Evolutionary conservation across 2,329 filamentous ascomycete species (phyloP).

Genomic region (Dactylellina leptospora): DNA sequence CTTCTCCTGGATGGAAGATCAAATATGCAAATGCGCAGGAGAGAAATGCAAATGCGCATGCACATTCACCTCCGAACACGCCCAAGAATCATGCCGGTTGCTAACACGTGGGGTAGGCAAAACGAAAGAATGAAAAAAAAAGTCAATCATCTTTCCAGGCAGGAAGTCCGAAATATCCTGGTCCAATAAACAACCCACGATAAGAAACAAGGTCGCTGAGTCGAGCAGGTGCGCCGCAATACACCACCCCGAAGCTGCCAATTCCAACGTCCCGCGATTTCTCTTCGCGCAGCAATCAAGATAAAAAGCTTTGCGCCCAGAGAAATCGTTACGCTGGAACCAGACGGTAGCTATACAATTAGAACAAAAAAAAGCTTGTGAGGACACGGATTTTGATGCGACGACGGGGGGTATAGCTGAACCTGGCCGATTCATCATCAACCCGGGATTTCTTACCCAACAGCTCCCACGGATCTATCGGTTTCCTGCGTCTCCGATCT

Average conservation of each 20-base stretch:
- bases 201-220: not conserved
- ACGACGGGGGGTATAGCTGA: not conserved
- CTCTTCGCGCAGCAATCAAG: not conserved
- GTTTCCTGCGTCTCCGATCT: constrained; percentile 23
- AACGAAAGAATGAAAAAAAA: not conserved
- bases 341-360: constrained; percentile 7
- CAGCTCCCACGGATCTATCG: constrained; percentile 35
- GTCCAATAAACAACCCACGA: constrained; percentile 18
- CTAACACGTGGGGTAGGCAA: constrained; percentile 37
- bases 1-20: constrained; percentile 25
- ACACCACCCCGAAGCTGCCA: not conserved
- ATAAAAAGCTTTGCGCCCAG: constrained; percentile 13
- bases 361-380: not conserved
- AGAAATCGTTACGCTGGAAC: constrained; percentile 15
- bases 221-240: constrained; percentile 15
- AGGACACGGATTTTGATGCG: constrained; percentile 4
- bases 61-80: not conserved
- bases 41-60: no score
- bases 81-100: constrained; percentile 21
- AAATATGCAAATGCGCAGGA: constrained; percentile 17
- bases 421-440: constrained; percentile 2
- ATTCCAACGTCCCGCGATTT: constrained; percentile 8
- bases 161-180: constrained; percentile 35
- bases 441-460: constrained; percentile 23
- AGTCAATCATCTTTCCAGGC: constrained; percentile 11